Percentiles rank a stretch among this genome's conserved stretches.
Conservation (phyloP, 2,329 filamentous ascomycete genomes). For the Anthostomella pinea region DNA sequence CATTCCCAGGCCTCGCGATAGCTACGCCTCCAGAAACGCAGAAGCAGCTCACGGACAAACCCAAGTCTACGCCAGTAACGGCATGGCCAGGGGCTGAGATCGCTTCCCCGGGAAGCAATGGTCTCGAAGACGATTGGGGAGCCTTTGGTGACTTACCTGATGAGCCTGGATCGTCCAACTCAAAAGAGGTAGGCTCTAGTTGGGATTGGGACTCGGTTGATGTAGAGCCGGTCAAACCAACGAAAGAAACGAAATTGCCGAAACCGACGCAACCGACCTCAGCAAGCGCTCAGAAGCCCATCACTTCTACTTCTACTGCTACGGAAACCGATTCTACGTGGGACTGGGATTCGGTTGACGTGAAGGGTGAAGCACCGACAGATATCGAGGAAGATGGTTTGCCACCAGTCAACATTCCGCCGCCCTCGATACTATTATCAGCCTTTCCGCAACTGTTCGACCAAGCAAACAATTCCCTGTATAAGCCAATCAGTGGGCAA, state of each 20-base stretch:
- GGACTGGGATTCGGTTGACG: constrained; percentile 49
- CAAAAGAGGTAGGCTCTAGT: constrained; percentile 20
- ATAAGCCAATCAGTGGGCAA: constrained; percentile 62
- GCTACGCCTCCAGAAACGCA: constrained; percentile 39
- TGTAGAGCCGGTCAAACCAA: constrained; percentile 10
- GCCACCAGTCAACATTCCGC: constrained; percentile 84
- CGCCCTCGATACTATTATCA: constrained; percentile 77
- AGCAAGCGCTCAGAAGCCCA: constrained; percentile 3
- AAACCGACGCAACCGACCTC: constrained; percentile 4
- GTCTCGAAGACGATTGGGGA: constrained; percentile 48
- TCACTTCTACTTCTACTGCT: constrained; percentile 13
- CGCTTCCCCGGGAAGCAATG: constrained; percentile 14
- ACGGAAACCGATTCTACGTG: constrained; percentile 34
- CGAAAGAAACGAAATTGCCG: constrained; percentile 4
- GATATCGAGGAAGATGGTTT: constrained; percentile 34
- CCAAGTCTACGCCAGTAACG: constrained; percentile 39
- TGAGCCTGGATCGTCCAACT: constrained; percentile 14
- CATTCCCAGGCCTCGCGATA: constrained; percentile 48
- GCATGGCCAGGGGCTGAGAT: constrained; percentile 43
- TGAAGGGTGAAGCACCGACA: constrained; percentile 21
- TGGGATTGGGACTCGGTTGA: constrained; percentile 30
- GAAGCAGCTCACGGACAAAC: constrained; percentile 31
- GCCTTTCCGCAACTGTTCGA: constrained; percentile 71
- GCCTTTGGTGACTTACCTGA: constrained; percentile 47
- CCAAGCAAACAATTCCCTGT: constrained; percentile 61